Evolutionary conservation across 768 basidiomycete genomes (phyloP), one percentile per base, ranked within the genome.

Genomic region (Russula compacta): DNA sequence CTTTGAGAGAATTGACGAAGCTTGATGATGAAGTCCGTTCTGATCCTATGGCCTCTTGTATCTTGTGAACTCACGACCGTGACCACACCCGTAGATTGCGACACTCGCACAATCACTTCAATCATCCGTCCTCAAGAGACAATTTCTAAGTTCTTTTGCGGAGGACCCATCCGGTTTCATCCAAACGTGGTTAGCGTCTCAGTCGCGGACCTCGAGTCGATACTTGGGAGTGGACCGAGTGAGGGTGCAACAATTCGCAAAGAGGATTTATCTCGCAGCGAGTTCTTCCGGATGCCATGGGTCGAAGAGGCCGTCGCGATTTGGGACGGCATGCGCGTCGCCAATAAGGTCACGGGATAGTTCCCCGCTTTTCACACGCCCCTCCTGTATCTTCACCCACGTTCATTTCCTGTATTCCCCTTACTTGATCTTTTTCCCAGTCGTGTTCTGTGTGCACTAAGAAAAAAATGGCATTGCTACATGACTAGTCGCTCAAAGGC

Each of bases 211-310:
- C 72, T 98, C 47, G 92, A 95, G 74, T 87, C 83, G 59, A 79
- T 95, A 59, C 78, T 97, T n/a, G 92, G 92, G 35, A 91, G 87
- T 70, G 92, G 92, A 1, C 83, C 87, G 3, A 85, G 83, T 42
- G 88, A 90, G 65, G 88, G 87, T 32, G 78, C 83, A 69, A 84
- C 84, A 2, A 81, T 95, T 10, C 76, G 89, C n/a, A 89, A 90
- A 59, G 93, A 95, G 66, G 93, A 97, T 70, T 74, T 97, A 56
- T 81, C 86, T 63, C 76, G 92, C 54, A 93, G 89, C 69, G 93
- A 97, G 71, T 89, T 93, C 74, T 98, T 97, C 80, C 78, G 81
- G 63, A 72, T 95, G 69, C 90, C 92, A 4, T 98, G 94, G 94
- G 92, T 97, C 12, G 86, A 89, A 24, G 78, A 89, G 77, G 92